Percentiles rank a stretch among this genome's conserved stretches.
These are phyloP conservation scores for Solanum pinnatisectum DNA, from an alignment of 257 asterid species.

Conservation along the genomic window DNA sequence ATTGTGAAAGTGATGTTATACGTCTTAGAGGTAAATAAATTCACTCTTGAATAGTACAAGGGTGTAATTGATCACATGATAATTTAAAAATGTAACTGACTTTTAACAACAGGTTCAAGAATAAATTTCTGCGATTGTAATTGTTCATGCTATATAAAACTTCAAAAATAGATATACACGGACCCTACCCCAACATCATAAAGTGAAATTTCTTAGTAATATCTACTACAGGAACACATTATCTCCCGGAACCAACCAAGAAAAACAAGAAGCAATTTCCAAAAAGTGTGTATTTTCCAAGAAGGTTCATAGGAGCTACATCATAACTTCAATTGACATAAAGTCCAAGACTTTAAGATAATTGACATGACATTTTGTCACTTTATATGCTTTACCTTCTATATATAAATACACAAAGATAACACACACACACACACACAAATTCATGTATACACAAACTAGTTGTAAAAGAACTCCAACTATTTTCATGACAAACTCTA, in stretches of 20 bases:
- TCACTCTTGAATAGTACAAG: rapidly evolving
- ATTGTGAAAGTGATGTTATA: background rate
- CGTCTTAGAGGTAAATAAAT: background rate
- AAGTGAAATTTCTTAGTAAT: background rate
- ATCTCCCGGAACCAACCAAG: background rate
- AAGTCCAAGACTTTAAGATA: background rate
- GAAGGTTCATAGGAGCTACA: background rate
- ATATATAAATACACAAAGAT: background rate
- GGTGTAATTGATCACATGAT: rapidly evolving
- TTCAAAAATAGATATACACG: too few relatives aligned
- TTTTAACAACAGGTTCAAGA: rapidly evolving
- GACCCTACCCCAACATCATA: too few relatives aligned
- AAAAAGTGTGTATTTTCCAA: background rate
- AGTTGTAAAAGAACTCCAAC: background rate
- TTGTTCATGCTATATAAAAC: too few relatives aligned
- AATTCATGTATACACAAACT: background rate
- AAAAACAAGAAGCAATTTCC: background rate
- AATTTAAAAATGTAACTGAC: background rate
- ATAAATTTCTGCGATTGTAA: too few relatives aligned
- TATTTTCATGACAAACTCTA: background rate
- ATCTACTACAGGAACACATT: background rate
- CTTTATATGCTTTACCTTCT: background rate
- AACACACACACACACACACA: background rate
- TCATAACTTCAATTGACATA: background rate
- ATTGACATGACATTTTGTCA: background rate